Evolutionary conservation across 169 alveolate species (phyloP).

Genomic region (Plasmodium vivax): DNA sequence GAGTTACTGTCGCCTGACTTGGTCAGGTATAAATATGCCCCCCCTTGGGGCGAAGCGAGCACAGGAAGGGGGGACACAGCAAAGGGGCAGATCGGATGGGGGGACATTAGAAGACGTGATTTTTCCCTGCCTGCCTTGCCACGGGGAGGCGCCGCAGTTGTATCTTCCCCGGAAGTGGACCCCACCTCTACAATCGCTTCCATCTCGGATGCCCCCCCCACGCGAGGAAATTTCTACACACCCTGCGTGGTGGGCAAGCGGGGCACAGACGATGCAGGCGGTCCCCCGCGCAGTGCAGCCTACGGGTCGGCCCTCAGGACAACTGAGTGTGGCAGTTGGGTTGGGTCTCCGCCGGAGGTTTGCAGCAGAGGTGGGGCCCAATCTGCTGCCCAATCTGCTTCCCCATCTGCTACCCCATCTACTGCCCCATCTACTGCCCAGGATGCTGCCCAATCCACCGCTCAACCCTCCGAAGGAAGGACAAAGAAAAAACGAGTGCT

Average conservation of each 20-base stretch:
- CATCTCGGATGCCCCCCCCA: background rate
- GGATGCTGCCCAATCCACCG: background rate
- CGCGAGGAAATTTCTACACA: background rate
- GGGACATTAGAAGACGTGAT: background rate
- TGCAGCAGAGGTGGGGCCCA: background rate
- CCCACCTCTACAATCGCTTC: background rate
- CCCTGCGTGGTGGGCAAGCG: background rate
- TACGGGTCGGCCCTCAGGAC: background rate
- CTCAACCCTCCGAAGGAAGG: background rate
- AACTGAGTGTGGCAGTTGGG: background rate
- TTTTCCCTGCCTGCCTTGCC: background rate
- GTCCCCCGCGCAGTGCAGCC: background rate
- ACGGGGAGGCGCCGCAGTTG: background rate
- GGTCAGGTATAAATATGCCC: background rate
- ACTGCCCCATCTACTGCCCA: too few species aligned
- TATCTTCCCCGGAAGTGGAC: background rate
- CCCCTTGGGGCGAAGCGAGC: background rate
- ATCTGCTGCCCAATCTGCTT: background rate
- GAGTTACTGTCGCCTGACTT: background rate
- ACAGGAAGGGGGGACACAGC: background rate
- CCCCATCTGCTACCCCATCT: background rate
- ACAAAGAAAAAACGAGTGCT: conserved; percentile 12
- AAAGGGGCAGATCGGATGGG: too few species aligned
- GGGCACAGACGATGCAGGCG: background rate
- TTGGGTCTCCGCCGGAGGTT: background rate